Conservation (phyloP, 2,329 filamentous ascomycete genomes). For the Macroventuria anomochaeta region DNA sequence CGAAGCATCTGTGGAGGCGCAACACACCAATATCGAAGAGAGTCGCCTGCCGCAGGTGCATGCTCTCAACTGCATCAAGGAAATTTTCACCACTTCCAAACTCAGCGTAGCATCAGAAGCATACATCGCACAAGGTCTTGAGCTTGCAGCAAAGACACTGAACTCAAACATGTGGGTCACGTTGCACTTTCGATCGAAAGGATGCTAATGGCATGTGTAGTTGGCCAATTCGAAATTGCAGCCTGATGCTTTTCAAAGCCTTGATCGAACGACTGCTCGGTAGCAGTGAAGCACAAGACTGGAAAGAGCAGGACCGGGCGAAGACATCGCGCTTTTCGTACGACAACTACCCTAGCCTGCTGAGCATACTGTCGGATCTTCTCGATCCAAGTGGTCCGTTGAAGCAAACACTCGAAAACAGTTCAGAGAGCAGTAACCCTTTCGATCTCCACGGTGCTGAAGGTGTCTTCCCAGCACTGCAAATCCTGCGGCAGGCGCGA, state of each 20-base stretch:
- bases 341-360: conserved; percentile 70
- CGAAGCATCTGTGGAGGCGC: conserved; percentile 64
- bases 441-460: conserved; percentile 57
- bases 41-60: conserved; percentile 85
- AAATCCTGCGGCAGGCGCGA: conserved; percentile 75
- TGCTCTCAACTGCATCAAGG: conserved; percentile 90
- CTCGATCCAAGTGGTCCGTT: conserved; percentile 52
- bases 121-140: conserved; percentile 75
- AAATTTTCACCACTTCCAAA: conserved; percentile 84
- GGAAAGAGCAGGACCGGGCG: conserved; percentile 57
- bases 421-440: conserved; percentile 31
- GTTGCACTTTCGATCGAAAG: background rate
- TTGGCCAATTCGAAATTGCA: conserved; percentile 95
- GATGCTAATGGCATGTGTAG: conserved; percentile 49
- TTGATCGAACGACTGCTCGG: conserved; percentile 81
- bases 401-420: conserved; percentile 33
- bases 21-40: conserved; percentile 60
- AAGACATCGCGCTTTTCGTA: conserved; percentile 68
- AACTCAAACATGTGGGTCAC: conserved; percentile 73
- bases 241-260: conserved; percentile 84
- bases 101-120: conserved; percentile 75
- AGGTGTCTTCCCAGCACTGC: conserved; percentile 81
- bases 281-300: conserved; percentile 68
- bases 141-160: conserved; percentile 80
- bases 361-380: conserved; percentile 68